Evolutionary conservation across 2,329 filamentous ascomycete genomes (phyloP), one percentile per base, ranked within the genome.

Genomic region (Tolypocladium nubicola): DNA sequence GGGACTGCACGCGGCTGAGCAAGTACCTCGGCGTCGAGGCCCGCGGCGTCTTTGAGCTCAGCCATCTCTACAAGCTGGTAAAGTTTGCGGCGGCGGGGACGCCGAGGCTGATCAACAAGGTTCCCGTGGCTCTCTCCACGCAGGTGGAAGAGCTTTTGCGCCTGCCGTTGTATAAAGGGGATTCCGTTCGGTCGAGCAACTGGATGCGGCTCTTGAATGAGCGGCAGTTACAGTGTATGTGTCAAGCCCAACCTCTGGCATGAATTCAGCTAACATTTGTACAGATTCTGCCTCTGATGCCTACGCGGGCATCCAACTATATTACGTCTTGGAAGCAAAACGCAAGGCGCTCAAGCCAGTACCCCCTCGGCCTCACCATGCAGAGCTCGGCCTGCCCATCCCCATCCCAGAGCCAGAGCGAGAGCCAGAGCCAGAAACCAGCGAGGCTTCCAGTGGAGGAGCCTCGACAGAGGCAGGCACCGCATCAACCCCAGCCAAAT

Each of bases 261-360:
- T 16, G 63, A 30, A 26, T 19, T 33, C 7, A 23, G 30, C 39
- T 57, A 16, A 40, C 16, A 38, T 11, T 9, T 4, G 35, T 23
- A 1, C 37, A 89, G 86, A 92, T 70, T 85, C 89, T 11, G 90
- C 90, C 14, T 86, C 89, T 1, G 90, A 96, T 69, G 87, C 90
- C 0, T 97, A 96, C 67, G 90, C 88, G 59, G 83, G 85, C 49
- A 72, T 88, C 13, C 86, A 89, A 57, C 75, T 97, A 1, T 96
- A 84, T 65, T 77, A 89, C 59, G 78, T 80, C 1, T 75, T 96
- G 50, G 86, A 97, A 58, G 73, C 81, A 54, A 82, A 87, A 64
- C 79, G 92, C 19, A 76, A 82, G 63, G 74, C 76, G 8, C 75
- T 96, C 60, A 71, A 82, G 14, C 90, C 90, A 1, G 79, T 74